Evolutionary conservation across 768 basidiomycete genomes (phyloP).

Genomic region (Xerocomellus chrysenteron): DNA sequence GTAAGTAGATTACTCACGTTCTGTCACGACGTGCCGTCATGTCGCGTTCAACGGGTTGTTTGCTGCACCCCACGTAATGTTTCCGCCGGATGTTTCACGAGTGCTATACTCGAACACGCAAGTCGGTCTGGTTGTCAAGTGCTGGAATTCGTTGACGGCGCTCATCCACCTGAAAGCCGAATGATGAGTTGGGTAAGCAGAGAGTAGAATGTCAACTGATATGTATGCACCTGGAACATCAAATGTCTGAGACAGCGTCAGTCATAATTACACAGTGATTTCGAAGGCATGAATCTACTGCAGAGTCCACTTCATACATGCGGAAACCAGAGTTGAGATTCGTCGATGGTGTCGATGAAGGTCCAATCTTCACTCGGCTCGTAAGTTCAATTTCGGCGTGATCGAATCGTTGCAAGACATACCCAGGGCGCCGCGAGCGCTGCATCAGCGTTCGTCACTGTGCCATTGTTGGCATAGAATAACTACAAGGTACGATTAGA

Average conservation of each 20-base stretch:
- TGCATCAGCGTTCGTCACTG: too few relatives aligned
- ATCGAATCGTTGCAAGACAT: background rate
- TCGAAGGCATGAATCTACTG: slow-evolving; percentile 13
- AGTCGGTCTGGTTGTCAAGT: slow-evolving; percentile 61
- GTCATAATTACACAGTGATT: background rate
- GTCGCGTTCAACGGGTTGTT: too few relatives aligned
- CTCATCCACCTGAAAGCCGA: slow-evolving; percentile 49
- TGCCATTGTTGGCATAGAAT: too few relatives aligned
- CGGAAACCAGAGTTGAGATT: slow-evolving; percentile 61
- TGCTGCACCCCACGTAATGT: too few relatives aligned
- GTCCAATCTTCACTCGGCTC: slow-evolving; percentile 25
- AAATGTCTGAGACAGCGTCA: slow-evolving; percentile 48
- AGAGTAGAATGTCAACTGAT: slow-evolving; percentile 35
- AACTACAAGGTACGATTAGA: too few relatives aligned
- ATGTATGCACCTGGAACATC: slow-evolving; percentile 75
- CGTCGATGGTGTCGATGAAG: slow-evolving; percentile 62
- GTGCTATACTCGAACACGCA: slow-evolving; percentile 63
- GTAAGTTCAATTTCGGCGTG: background rate
- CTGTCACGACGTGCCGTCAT: slow-evolving; percentile 66
- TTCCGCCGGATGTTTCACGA: slow-evolving; percentile 30
- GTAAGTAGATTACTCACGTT: slow-evolving; percentile 40
- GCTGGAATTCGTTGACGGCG: slow-evolving; percentile 54
- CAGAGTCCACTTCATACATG: slow-evolving; percentile 38
- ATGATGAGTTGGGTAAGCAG: too few relatives aligned
- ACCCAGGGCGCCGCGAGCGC: too few relatives aligned